Conservation (phyloP, 1,284 basidiomycete genomes). For the Dichomitus squalens region DNA sequence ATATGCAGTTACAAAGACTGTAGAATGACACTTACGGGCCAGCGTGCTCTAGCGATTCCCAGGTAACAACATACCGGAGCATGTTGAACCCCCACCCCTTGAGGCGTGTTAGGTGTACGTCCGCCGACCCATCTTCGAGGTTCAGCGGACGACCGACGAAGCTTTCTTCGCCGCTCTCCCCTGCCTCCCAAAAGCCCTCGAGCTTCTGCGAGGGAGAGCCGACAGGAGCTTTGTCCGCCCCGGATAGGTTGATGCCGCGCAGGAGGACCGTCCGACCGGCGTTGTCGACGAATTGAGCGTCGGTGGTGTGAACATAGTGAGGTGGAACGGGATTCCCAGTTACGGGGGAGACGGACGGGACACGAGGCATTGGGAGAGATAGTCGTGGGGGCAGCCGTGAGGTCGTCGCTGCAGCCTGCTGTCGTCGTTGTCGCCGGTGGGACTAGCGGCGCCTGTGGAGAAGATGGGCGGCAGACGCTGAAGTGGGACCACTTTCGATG, state of each 20-base stretch:
- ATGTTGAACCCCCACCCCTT: constrained; percentile 95
- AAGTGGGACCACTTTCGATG: not conserved
- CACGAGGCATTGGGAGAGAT: constrained; percentile 51
- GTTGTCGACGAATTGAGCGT: constrained; percentile 83
- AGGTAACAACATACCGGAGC: constrained; percentile 90
- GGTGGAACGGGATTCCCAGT: constrained; percentile 59
- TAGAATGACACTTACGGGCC: constrained; percentile 76
- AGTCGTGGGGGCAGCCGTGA: not conserved
- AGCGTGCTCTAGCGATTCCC: constrained; percentile 93
- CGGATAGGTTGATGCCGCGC: constrained; percentile 92
- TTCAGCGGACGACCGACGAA: constrained; percentile 83
- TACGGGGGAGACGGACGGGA: constrained; percentile 65
- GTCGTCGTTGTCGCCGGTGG: not conserved
- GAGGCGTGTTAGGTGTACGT: constrained; percentile 87
- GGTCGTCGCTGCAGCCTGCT: not conserved
- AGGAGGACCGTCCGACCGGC: constrained; percentile 84
- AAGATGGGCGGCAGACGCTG: not conserved
- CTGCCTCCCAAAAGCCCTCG: constrained; percentile 89
- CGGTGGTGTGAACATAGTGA: constrained; percentile 68
- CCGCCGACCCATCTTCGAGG: constrained; percentile 82
- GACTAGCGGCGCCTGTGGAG: not conserved
- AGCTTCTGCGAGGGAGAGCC: constrained; percentile 68
- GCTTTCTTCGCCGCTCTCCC: constrained; percentile 70
- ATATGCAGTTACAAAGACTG: not conserved
- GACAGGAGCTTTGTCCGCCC: constrained; percentile 83